Conservation (phyloP, 116 monocot species). For the Cymodocea nodosa region DNA sequence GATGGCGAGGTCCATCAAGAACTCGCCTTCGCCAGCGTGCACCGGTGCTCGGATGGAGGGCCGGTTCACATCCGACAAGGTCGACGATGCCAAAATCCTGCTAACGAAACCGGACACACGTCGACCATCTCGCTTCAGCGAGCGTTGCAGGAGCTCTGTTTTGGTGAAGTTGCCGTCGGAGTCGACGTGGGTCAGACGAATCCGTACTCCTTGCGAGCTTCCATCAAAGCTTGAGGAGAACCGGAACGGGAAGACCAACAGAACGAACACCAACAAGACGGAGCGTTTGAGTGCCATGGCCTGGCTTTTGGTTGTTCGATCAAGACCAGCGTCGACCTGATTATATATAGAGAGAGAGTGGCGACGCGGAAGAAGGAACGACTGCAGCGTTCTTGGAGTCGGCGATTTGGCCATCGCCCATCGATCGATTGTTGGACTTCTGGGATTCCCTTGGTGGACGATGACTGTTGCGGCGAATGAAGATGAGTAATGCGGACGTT, state of each 20-base stretch:
- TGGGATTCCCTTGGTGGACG: no score
- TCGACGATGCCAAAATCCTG: neutral
- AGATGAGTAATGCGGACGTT: no score
- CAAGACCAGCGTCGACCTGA: no score
- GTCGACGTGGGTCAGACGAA: slow-evolving; percentile 37
- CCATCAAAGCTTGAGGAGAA: neutral
- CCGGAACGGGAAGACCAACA: neutral
- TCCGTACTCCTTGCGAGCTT: slow-evolving; percentile 14
- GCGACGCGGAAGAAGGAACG: no score
- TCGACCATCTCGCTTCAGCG: slow-evolving; percentile 22
- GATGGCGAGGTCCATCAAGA: slow-evolving; percentile 52
- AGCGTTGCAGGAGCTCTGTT: slow-evolving; percentile 32
- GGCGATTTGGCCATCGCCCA: no score
- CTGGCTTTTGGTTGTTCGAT: no score
- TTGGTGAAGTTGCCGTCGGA: slow-evolving; percentile 28
- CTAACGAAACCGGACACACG: slow-evolving; percentile 13
- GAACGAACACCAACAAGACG: neutral
- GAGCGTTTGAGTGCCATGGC: no score
- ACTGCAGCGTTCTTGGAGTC: no score
- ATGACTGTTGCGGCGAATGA: no score
- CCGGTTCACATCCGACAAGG: neutral
- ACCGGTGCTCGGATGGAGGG: slow-evolving; percentile 12
- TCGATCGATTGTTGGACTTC: no score
- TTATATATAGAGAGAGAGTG: no score
- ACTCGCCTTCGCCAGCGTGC: slow-evolving; percentile 52